A percentile compares a stretch with the other conserved stretches of the same genome.
These are phyloP conservation scores for Salix koriyanagi DNA, from an alignment of 345 rosid genomes.

Conservation along the genomic window DNA sequence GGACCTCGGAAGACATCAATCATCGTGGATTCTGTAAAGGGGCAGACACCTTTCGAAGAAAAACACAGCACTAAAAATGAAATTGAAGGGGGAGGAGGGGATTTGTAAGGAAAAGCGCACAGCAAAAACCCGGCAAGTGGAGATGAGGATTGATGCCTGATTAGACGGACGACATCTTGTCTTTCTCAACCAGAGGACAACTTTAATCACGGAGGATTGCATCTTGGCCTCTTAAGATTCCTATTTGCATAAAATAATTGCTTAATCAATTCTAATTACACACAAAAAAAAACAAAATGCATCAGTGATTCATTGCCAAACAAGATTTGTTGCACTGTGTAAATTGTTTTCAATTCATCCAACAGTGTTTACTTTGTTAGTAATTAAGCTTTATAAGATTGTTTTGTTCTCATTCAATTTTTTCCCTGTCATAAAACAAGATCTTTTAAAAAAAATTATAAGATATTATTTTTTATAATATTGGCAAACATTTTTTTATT, in stretches of 20 bases:
- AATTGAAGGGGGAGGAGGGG: background rate
- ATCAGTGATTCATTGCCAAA: no score
- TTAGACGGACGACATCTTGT: background rate
- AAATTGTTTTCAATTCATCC: background rate
- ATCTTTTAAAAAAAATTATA: no score
- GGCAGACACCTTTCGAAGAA: background rate
- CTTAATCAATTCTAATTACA: background rate
- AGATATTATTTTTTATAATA: no score
- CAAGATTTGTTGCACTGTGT: no score
- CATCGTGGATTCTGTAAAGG: background rate
- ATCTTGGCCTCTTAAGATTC: slow-evolving; percentile 5
- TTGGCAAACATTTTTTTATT: no score
- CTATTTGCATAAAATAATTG: background rate
- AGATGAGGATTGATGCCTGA: slow-evolving; percentile 3
- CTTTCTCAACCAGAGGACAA: background rate
- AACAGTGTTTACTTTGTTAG: no score
- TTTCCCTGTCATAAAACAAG: no score
- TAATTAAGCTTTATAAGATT: background rate
- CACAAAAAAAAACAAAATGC: no score
- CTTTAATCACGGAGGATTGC: slow-evolving; percentile 13
- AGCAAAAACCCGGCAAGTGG: background rate
- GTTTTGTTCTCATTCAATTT: no score
- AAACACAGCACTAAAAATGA: background rate
- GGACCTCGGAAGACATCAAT: background rate
- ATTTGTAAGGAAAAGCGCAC: background rate